A percentile compares a stretch with the other conserved stretches of the same genome.
These are phyloP conservation scores for Chamaecyparis obtusa DNA, from an alignment of 75 land plant genomes.

Conservation along the genomic window DNA sequence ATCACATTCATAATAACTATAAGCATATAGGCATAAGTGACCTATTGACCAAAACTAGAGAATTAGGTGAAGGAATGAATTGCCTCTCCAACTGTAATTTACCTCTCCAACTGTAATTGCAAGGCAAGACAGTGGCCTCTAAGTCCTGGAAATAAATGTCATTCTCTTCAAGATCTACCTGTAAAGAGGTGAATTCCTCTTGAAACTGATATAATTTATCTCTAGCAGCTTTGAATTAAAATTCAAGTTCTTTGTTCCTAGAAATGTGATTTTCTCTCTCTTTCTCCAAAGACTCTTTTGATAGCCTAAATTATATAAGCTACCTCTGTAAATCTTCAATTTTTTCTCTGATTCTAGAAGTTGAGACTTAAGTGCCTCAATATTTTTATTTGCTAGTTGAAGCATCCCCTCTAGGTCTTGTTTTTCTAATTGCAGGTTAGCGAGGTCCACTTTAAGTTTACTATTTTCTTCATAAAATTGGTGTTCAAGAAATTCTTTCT, in stretches of 20 bases:
- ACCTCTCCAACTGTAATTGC: constrained; percentile 72
- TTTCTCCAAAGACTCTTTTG: constrained; percentile 29
- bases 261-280: constrained; percentile 31
- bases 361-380: constrained; percentile 28
- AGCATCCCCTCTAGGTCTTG: constrained; percentile 39
- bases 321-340: constrained; percentile 26
- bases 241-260: constrained; percentile 40
- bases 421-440: constrained; percentile 19
- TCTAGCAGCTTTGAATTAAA: constrained; percentile 31
- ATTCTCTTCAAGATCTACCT: constrained; percentile 64
- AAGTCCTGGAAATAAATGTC: constrained; percentile 44
- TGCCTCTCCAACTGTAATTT: constrained; percentile 76
- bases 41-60: not conserved
- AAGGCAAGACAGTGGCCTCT: constrained; percentile 65
- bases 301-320: constrained; percentile 30
- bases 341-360: constrained; percentile 35
- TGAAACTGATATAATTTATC: constrained; percentile 40
- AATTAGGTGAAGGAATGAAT: not conserved
- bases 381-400: constrained; percentile 19
- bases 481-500: constrained; percentile 5
- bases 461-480: constrained; percentile 28
- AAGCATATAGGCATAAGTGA: not conserved
- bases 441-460: constrained; percentile 23
- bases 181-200: constrained; percentile 55
- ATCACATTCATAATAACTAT: not conserved